These are phyloP conservation scores for Corylus americana DNA, from an alignment of 306 rosid genomes.

Conservation along the genomic window DNA sequence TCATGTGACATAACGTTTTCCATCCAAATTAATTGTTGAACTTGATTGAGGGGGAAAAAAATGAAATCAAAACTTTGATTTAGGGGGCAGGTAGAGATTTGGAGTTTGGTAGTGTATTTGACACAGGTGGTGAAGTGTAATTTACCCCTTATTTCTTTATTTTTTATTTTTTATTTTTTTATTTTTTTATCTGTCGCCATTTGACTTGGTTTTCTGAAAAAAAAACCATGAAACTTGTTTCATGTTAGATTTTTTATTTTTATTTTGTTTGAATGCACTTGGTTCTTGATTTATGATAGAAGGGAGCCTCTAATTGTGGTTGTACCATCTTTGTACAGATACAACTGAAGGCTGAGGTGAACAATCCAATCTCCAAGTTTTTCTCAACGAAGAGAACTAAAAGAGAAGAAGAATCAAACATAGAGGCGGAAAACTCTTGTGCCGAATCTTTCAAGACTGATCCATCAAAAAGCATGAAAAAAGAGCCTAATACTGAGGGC, in stretches of 20 bases:
- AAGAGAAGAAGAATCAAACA: constrained; percentile 32
- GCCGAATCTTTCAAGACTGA: constrained; percentile 33
- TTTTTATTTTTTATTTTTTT: too few species aligned
- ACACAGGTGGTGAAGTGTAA: too few species aligned
- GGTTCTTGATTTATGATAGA: constrained; percentile 1
- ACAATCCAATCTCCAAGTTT: constrained; percentile 60
- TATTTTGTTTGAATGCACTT: neutral
- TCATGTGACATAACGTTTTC: too few species aligned
- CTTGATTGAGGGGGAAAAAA: too few species aligned
- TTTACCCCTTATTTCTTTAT: too few species aligned
- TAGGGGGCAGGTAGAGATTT: too few species aligned
- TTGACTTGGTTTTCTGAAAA: neutral
- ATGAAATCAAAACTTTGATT: too few species aligned
- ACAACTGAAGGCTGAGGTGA: constrained; percentile 54
- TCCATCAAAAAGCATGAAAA: constrained; percentile 26
- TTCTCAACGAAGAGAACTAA: constrained; percentile 50
- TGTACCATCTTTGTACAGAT: constrained; percentile 49
- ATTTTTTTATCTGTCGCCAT: neutral
- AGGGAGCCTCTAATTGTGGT: constrained; percentile 12
- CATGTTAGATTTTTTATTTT: neutral
- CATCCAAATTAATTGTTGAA: too few species aligned
- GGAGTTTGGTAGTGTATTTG: too few species aligned
- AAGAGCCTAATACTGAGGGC: constrained; percentile 32
- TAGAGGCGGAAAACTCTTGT: constrained; percentile 24
- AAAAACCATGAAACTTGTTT: neutral